These are phyloP conservation scores for Kodamaea laetipori DNA, from an alignment of 805 yeast genomes.

Conservation along the genomic window DNA sequence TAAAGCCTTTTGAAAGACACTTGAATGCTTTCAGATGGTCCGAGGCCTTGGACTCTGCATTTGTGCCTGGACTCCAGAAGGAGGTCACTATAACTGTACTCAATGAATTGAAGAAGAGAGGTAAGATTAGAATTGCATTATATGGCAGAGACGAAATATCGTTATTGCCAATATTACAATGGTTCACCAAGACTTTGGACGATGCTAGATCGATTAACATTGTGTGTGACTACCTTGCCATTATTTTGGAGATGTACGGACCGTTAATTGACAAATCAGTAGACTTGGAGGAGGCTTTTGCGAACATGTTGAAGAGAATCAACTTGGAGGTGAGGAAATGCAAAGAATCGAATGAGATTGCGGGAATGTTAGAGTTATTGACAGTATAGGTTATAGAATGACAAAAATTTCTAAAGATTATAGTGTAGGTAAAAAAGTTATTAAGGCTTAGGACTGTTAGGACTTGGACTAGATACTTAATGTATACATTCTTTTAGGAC, in stretches of 20 bases:
- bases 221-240: conserved; percentile 68
- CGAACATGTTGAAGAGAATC: conserved; percentile 60
- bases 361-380: conserved; percentile 90
- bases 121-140: conserved; percentile 82
- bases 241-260: conserved; percentile 74
- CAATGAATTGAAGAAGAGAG: conserved; percentile 83
- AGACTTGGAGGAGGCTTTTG: conserved; percentile 71
- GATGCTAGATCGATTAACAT: conserved; percentile 72
- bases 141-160: conserved; percentile 82
- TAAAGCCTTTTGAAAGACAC: conserved; percentile 80
- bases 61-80: conserved; percentile 72
- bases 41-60: conserved; percentile 89
- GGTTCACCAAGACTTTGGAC: conserved; percentile 77
- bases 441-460: no score
- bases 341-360: conserved; percentile 82
- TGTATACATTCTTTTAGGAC: no score
- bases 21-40: conserved; percentile 88
- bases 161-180: conserved; percentile 80
- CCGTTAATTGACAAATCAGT: conserved; percentile 72
- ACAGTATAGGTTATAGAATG: conserved; percentile 41
- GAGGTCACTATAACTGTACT: conserved; percentile 82
- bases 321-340: conserved; percentile 73
- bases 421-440: no score
- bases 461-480: no score
- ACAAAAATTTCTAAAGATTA: background rate